Evolutionary conservation across 352 stramenopile species (phyloP).

Genomic region (Pythium coloratum): DNA sequence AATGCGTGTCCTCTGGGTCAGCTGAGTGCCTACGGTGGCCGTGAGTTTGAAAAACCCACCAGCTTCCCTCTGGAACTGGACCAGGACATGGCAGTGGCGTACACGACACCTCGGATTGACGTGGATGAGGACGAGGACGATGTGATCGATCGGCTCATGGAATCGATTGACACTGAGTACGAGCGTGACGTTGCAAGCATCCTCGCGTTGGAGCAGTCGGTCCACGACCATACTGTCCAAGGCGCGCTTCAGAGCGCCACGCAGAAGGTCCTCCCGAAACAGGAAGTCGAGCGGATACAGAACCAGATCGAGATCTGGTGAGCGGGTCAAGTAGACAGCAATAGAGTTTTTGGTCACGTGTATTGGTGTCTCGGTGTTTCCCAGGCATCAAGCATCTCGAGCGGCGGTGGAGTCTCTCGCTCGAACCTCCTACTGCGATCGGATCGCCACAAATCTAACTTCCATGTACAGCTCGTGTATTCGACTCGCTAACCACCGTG

Average conservation of each 20-base stretch:
- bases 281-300: slow-evolving; percentile 76
- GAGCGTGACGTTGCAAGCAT: slow-evolving; percentile 34
- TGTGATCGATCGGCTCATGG: slow-evolving; percentile 49
- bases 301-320: slow-evolving; percentile 82
- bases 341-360: slow-evolving; percentile 8
- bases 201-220: slow-evolving; percentile 40
- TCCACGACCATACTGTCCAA: slow-evolving; percentile 51
- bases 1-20: slow-evolving; percentile 44
- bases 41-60: slow-evolving; percentile 5
- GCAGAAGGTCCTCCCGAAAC: slow-evolving; percentile 53
- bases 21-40: slow-evolving; percentile 8
- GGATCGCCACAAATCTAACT: not conserved
- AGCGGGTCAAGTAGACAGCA: not conserved
- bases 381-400: slow-evolving; percentile 3
- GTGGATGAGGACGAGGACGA: slow-evolving; percentile 37
- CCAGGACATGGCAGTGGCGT: slow-evolving; percentile 31
- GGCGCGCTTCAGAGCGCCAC: slow-evolving; percentile 37
- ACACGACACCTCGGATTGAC: slow-evolving; percentile 29
- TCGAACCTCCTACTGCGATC: not conserved
- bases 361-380: not conserved
- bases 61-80: slow-evolving; percentile 57
- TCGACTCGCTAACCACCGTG: not conserved
- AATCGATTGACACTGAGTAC: slow-evolving; percentile 51
- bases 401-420: not conserved
- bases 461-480: not conserved